Evolutionary conservation across 2,329 filamentous ascomycete genomes (phyloP), one percentile per base, ranked within the genome.

Genomic region (Trichoderma hamatum): DNA sequence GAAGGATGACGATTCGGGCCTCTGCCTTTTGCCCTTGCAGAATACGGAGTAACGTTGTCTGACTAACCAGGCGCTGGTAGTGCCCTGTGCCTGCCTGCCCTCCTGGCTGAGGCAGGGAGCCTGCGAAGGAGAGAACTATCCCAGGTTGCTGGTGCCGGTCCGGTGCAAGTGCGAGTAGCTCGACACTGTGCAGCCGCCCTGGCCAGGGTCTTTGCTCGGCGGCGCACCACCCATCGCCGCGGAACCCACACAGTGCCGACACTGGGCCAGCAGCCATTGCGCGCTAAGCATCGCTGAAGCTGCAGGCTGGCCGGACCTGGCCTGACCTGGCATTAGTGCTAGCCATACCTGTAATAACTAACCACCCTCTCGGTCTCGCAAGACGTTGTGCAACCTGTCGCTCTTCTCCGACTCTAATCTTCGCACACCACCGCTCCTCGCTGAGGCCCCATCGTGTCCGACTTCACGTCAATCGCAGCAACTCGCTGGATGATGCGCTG

Each of bases 251-350:
- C 63, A 30, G 63, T 59, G 39, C 39, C 26, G 3, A 21, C n/a
- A 67, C 63, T n/a, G 54, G 58, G 63, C 52, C 36, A 55, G 52
- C 54, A 26, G 30, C 36, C 28, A 43, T 43, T 43, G 63, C 28
- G 63, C 54, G 63, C 63, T 67, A 67, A 46, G 63, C 34, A 67
- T 24, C 39, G 63, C 63, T 67, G 63, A 59, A 67, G 63, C 54
- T 67, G 63, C 63, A 66, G 63, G 63, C 63, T n/a, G 19, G 52
- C 36, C 34, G 63, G 51, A 49, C 52, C 63, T 66, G 36, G 63
- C 36, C 39, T 34, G 43, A 43, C 56, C 65, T 56, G 56, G 56
- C 56, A 60, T 61, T 61, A 67, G 64, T 52, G 55, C 64, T 39
- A 51, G 36, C 46, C 46, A 49, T 49, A 21, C 46, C 21, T 49